These are phyloP conservation scores for Ceratocystis eucalypticola DNA, from an alignment of 2,329 filamentous ascomycete species.

Conservation along the genomic window DNA sequence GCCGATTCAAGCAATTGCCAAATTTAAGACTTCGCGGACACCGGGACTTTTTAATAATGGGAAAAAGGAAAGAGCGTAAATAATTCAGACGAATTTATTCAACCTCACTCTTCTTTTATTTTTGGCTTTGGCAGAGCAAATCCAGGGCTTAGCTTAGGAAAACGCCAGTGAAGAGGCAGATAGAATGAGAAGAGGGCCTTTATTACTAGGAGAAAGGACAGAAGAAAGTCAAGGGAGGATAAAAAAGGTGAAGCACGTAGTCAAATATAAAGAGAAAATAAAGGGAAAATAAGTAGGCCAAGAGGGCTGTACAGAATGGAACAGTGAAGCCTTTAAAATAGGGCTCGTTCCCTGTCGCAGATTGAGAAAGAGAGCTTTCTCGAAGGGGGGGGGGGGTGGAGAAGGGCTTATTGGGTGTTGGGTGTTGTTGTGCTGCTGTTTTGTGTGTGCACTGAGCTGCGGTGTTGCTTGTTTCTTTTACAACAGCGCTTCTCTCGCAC, in stretches of 20 bases:
- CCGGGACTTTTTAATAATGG: neutral
- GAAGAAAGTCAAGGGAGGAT: neutral
- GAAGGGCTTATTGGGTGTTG: neutral
- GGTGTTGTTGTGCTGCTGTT: neutral
- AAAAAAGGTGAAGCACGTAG: neutral
- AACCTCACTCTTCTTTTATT: neutral
- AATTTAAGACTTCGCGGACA: neutral
- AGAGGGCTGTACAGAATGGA: constrained; percentile 1
- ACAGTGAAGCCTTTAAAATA: neutral
- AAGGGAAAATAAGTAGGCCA: neutral
- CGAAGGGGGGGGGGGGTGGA: neutral
- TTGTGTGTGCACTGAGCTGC: neutral
- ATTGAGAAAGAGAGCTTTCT: neutral
- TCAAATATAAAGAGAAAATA: neutral
- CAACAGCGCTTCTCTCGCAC: neutral
- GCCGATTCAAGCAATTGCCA: neutral
- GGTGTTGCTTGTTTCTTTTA: neutral
- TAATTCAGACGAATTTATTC: constrained; percentile 1
- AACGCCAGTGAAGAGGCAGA: neutral
- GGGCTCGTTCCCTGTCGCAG: neutral
- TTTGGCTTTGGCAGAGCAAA: too few relatives aligned
- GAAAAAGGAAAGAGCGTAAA: neutral
- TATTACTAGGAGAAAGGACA: neutral
- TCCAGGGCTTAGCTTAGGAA: neutral
- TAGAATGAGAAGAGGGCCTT: neutral